Evolutionary conservation across 768 basidiomycete species (phyloP).

Genomic region (Amanita brunnescens): DNA sequence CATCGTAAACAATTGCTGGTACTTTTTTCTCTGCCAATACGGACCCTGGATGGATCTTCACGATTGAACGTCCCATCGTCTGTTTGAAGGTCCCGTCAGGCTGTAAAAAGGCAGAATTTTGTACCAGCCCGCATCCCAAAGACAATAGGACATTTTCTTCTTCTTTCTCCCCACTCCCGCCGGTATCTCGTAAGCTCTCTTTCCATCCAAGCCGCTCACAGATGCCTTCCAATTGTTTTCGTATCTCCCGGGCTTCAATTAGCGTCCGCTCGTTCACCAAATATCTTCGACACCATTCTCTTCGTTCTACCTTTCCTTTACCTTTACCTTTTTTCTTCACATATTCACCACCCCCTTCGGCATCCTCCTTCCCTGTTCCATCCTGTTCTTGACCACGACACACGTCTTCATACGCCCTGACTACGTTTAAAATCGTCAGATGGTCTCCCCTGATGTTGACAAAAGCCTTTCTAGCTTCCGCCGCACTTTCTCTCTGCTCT

Average conservation of each 20-base stretch:
- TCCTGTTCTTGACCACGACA: conserved; percentile 21
- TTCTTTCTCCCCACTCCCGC: conserved; percentile 40
- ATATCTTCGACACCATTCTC: conserved; percentile 73
- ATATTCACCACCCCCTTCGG: not conserved
- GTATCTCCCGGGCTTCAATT: conserved; percentile 67
- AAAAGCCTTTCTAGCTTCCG: conserved; percentile 70
- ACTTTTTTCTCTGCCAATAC: conserved; percentile 72
- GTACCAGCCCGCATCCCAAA: conserved; percentile 67
- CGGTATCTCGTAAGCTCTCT: conserved; percentile 46
- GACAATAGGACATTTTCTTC: conserved; percentile 65
- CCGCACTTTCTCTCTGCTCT: conserved; percentile 65
- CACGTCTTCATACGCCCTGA: conserved; percentile 75
- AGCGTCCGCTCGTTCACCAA: conserved; percentile 79
- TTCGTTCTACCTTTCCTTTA: conserved; percentile 2
- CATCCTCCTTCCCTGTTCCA: conserved; percentile 31
- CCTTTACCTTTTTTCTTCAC: conserved; percentile 2
- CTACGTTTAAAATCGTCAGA: conserved; percentile 78
- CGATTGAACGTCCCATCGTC: conserved; percentile 61
- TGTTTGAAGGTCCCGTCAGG: conserved; percentile 86
- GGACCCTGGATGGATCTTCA: conserved; percentile 92
- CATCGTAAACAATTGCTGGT: conserved; percentile 86
- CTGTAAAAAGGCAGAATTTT: conserved; percentile 78
- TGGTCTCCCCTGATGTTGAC: conserved; percentile 85
- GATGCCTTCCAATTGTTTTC: conserved; percentile 64
- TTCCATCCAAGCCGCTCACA: conserved; percentile 38